Percentiles rank a stretch among this genome's conserved stretches.
Conservation (phyloP, 2,329 filamentous ascomycete species). For the Aspergillus sp. region DNA sequence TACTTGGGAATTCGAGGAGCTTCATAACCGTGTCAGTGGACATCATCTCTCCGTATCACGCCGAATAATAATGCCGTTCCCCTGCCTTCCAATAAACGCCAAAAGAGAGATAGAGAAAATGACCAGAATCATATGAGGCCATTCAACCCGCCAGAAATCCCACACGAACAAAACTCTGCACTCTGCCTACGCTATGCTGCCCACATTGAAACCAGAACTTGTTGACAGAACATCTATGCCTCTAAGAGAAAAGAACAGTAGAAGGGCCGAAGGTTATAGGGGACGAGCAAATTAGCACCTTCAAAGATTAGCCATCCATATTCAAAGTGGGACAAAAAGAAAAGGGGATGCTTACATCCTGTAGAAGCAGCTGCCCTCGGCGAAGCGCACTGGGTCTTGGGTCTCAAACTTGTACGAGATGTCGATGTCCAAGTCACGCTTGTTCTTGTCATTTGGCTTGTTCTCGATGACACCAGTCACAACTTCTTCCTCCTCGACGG, state of each 20-base stretch:
- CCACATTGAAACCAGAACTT: conserved; percentile 15
- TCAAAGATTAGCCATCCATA: conserved; percentile 18
- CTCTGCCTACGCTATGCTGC: conserved; percentile 27
- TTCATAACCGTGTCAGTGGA: conserved; percentile 29
- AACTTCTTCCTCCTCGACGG: conserved; percentile 80
- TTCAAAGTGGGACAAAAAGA: background rate
- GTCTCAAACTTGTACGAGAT: conserved; percentile 79
- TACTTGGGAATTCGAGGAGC: conserved; percentile 46
- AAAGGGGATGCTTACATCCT: conserved; percentile 50
- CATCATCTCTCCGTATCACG: conserved; percentile 37
- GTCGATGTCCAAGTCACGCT: conserved; percentile 87
- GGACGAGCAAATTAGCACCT: conserved; percentile 24
- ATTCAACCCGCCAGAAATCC: conserved; percentile 11
- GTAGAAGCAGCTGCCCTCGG: conserved; percentile 70
- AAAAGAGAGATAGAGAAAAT: conserved; percentile 14
- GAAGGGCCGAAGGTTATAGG: conserved; percentile 7
- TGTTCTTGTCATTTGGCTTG: conserved; percentile 89
- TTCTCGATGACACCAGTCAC: conserved; percentile 71
- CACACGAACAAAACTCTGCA: no score
- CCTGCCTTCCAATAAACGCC: conserved; percentile 33
- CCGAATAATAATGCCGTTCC: conserved; percentile 36
- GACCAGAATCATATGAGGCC: conserved; percentile 6
- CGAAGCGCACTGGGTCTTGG: conserved; percentile 63
- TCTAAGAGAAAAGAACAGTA: conserved; percentile 10
- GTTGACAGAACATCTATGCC: conserved; percentile 13